Base-by-base conservation (phyloP, 176 grass and related monocot species). In the Bolboschoenus planiculmis region DNA sequence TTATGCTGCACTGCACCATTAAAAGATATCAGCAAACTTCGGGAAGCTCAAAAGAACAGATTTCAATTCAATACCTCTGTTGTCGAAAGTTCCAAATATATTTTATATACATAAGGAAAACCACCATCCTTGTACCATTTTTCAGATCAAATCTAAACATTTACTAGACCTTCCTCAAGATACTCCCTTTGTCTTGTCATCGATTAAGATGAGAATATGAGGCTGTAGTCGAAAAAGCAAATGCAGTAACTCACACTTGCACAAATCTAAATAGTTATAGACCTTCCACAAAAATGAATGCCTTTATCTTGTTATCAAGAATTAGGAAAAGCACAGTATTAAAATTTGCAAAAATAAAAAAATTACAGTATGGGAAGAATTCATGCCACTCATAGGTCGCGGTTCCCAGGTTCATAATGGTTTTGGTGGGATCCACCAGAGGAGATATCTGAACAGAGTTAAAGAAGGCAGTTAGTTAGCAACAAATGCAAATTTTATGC, bases 291-390 rank as follows among this genome's bases (percentile, higher is more conserved):
- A 48, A 47, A 10, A 73, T 29, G 33, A n/a, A 33, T 71, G 21
- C 44, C 7, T 71, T 23, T 67, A 64, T 15, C 67, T 46, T 72
- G 21, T 23, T 72, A 46, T 44, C 39, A 43, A 43, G 18, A 46
- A 44, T 44, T 16, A 72, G 67, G 26, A 80, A 16, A 60, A 56
- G 2, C 39, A 36, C 2, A 14, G 31, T 51, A 33, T 27, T 36
- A 36, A 59, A n/a, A 60, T 70, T 57, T 72, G 46, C 54, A 62
- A 53, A 59, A 15, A 51, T 2, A 33, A 64, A 24, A 82, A 55
- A 76, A 90, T 93, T 91, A 99, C 92, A 88, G 62, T 80, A 90
- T 35, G 96, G 96, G 82, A 99, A 99, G 78, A 99, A 99, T 34
- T 99, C 92, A 83, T 99, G 92, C 96, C 96, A 99, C 65, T 84